Percentiles rank a stretch among this genome's conserved stretches.
Conservation (phyloP, 176 grass and related monocot genomes). For the Microstegium vimineum region DNA sequence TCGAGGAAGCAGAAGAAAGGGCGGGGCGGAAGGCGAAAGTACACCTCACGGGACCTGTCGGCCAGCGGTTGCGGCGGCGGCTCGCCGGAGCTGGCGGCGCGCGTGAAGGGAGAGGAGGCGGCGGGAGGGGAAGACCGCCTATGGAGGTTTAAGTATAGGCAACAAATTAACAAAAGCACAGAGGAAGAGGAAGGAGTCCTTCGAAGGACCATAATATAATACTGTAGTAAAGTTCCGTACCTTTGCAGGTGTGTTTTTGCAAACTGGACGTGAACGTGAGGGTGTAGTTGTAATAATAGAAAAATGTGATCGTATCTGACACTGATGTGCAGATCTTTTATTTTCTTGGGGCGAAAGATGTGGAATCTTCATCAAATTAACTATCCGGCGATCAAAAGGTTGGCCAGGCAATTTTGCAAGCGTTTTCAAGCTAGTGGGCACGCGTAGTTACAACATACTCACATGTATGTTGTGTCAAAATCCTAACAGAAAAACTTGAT, state of each 20-base stretch:
- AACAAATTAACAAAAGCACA: too few species aligned
- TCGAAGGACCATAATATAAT: too few species aligned
- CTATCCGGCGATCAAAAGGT: neutral
- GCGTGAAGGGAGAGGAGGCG: neutral
- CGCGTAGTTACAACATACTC: too few species aligned
- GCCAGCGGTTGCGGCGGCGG: neutral
- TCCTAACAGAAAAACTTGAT: too few species aligned
- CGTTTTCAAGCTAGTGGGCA: neutral
- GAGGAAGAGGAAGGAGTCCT: neutral
- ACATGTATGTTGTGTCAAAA: too few species aligned
- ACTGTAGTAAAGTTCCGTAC: neutral
- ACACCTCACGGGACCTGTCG: neutral
- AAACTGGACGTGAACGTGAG: neutral
- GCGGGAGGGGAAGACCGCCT: neutral
- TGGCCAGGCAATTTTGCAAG: neutral
- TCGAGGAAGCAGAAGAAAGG: neutral
- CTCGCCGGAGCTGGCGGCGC: constrained; percentile 17
- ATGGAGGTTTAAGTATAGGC: neutral
- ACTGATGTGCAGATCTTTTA: neutral
- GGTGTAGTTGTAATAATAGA: neutral
- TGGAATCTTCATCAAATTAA: neutral
- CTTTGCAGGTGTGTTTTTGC: neutral
- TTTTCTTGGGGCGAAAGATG: neutral
- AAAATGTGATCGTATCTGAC: neutral
- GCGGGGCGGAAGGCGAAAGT: neutral